phyloP scores from a whole-genome alignment of 2,329 filamentous ascomycete species.

The Ceratocystis diversiconidia region DNA sequence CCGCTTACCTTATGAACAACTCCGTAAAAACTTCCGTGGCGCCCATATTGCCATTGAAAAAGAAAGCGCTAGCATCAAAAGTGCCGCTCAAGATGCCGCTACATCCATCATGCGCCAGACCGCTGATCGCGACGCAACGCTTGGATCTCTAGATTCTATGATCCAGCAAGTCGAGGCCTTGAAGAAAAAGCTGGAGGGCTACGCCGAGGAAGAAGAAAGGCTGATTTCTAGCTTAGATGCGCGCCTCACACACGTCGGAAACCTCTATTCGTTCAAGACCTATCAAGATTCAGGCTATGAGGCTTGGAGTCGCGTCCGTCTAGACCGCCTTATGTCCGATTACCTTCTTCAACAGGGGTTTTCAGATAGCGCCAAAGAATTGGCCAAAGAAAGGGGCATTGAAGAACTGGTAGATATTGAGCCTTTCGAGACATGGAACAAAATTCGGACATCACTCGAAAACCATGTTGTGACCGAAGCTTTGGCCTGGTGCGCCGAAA shows the following conservation, averaged over 20 bases:
- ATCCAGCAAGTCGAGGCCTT: slow-evolving; percentile 70
- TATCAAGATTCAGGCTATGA: slow-evolving; percentile 91
- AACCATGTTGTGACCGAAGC: slow-evolving; percentile 62
- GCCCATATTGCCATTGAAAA: slow-evolving; percentile 65
- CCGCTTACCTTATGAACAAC: slow-evolving; percentile 80
- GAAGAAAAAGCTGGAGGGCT: slow-evolving; percentile 68
- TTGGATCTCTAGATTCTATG: slow-evolving; percentile 72
- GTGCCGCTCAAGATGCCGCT: slow-evolving; percentile 47
- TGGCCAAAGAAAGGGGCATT: slow-evolving; percentile 64
- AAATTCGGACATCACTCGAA: slow-evolving; percentile 59
- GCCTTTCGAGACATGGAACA: slow-evolving; percentile 70
- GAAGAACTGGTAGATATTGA: slow-evolving; percentile 74
- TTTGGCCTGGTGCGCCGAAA: slow-evolving; percentile 80
- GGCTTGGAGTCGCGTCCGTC: slow-evolving; percentile 64
- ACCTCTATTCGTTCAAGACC: slow-evolving; percentile 64
- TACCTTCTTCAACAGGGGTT: slow-evolving; percentile 80
- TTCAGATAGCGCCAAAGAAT: slow-evolving; percentile 55
- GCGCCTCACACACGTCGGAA: slow-evolving; percentile 65
- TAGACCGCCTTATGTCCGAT: slow-evolving; percentile 81
- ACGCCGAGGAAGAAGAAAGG: slow-evolving; percentile 65
- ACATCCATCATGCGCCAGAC: slow-evolving; percentile 51
- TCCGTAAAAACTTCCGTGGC: slow-evolving; percentile 85
- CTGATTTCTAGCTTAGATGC: slow-evolving; percentile 64
- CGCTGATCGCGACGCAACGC: slow-evolving; percentile 53
- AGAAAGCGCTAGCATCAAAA: slow-evolving; percentile 48